phyloP scores from a whole-genome alignment of 495 filamentous ascomycete species.

The Xylaria venustula region DNA sequence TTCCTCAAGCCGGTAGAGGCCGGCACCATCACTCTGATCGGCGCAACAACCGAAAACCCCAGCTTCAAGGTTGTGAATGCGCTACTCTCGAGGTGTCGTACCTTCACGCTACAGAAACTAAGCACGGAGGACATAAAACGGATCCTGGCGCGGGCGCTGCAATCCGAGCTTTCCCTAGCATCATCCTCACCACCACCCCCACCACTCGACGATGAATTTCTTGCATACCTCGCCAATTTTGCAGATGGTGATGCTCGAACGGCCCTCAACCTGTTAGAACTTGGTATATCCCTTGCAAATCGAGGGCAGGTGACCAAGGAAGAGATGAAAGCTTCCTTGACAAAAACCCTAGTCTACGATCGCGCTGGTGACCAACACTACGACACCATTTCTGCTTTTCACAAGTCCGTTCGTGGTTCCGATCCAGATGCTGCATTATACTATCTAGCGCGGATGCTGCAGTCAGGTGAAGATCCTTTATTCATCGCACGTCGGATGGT shows the following conservation, averaged over 20 bases:
- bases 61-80: slow-evolving; percentile 91
- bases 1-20: slow-evolving; percentile 92
- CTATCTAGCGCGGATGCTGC: slow-evolving; percentile 94
- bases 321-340: slow-evolving; percentile 74
- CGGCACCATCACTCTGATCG: slow-evolving; percentile 87
- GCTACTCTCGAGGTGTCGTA: slow-evolving; percentile 83
- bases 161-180: slow-evolving; percentile 46
- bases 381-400: slow-evolving; percentile 94
- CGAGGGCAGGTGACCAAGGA: slow-evolving; percentile 52
- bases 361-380: slow-evolving; percentile 93
- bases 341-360: slow-evolving; percentile 91
- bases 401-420: slow-evolving; percentile 89
- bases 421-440: slow-evolving; percentile 86
- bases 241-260: slow-evolving; percentile 90
- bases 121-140: slow-evolving; percentile 64
- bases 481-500: slow-evolving; percentile 91
- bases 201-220: slow-evolving; percentile 73
- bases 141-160: slow-evolving; percentile 74
- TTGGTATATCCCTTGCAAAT: slow-evolving; percentile 61
- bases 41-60: slow-evolving; percentile 95
- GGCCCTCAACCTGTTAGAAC: slow-evolving; percentile 86
- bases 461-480: slow-evolving; percentile 89
- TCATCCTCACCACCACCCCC: slow-evolving; percentile 41
- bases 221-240: slow-evolving; percentile 79
- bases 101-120: slow-evolving; percentile 79